Conservation (phyloP, 768 basidiomycete species). For the Pleurotus eryngii region DNA sequence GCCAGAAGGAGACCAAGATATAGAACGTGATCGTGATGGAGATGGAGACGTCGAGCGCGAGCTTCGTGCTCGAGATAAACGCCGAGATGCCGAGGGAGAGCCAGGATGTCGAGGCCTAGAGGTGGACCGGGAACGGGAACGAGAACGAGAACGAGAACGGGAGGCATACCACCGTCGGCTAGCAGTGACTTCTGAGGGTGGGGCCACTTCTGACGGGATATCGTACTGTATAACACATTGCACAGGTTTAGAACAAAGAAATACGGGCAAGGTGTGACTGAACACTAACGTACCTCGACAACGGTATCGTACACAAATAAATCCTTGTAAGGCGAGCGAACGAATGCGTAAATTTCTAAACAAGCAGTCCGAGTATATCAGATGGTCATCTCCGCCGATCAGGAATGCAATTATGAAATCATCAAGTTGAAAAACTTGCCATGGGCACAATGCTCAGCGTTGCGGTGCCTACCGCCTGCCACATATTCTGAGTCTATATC, state of each 20-base stretch:
- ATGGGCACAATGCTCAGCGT: constrained; percentile 94
- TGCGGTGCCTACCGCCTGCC: constrained; percentile 54
- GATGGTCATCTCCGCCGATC: neutral
- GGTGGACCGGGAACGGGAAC: neutral
- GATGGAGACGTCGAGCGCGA: constrained; percentile 14
- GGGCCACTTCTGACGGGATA: constrained; percentile 37
- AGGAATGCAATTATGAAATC: neutral
- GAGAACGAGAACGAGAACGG: too few species aligned
- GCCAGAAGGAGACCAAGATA: constrained; percentile 30
- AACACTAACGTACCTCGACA: constrained; percentile 60
- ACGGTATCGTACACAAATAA: constrained; percentile 76
- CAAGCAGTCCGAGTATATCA: neutral
- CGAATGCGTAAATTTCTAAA: constrained; percentile 83
- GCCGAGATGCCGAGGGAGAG: constrained; percentile 22
- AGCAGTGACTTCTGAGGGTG: constrained; percentile 25
- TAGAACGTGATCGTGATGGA: constrained; percentile 25
- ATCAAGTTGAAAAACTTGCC: constrained; percentile 45
- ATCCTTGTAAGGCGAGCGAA: constrained; percentile 87
- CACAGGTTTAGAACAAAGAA: neutral
- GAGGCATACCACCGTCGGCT: constrained; percentile 25
- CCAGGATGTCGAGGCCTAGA: constrained; percentile 13
- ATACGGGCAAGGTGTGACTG: neutral
- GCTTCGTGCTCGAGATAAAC: constrained; percentile 6
- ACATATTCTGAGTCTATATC: constrained; percentile 66
- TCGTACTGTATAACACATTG: constrained; percentile 50